phyloP scores from a whole-genome alignment of 73 alveolate genomes.

The Tetrahymena malaccensis region DNA sequence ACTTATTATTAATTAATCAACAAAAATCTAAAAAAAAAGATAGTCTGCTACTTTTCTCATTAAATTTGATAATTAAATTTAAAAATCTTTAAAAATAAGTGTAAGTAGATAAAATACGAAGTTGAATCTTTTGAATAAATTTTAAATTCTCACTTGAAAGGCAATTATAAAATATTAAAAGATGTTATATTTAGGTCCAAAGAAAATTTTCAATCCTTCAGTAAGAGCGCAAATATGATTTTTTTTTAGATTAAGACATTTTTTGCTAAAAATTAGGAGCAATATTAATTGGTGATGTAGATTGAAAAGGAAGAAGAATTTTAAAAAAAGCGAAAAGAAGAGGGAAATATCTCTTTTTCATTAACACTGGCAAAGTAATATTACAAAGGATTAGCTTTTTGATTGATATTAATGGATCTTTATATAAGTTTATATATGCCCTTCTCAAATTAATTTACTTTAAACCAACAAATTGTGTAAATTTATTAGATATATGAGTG shows the following conservation, averaged over 20 bases:
- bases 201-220: not conserved
- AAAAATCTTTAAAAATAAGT: no score
- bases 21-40: not conserved
- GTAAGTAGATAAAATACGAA: not conserved
- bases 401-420: not conserved
- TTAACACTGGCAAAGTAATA: not conserved
- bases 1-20: no score
- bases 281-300: not conserved
- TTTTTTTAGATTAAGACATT: not conserved
- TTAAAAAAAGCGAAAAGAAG: not conserved
- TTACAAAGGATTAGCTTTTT: not conserved
- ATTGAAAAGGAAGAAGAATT: not conserved
- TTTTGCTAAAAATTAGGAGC: not conserved
- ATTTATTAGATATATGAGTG: not conserved
- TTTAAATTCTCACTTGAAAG: no score
- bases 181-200: not conserved
- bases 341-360: not conserved
- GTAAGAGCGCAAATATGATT: not conserved
- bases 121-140: no score
- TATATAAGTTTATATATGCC: no score
- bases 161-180: no score
- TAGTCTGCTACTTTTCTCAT: not conserved
- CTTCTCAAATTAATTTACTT: not conserved
- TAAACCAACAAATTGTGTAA: not conserved
- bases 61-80: no score